These are phyloP conservation scores for Hydnomerulius pinastri DNA, from an alignment of 768 basidiomycete genomes.

Conservation along the genomic window DNA sequence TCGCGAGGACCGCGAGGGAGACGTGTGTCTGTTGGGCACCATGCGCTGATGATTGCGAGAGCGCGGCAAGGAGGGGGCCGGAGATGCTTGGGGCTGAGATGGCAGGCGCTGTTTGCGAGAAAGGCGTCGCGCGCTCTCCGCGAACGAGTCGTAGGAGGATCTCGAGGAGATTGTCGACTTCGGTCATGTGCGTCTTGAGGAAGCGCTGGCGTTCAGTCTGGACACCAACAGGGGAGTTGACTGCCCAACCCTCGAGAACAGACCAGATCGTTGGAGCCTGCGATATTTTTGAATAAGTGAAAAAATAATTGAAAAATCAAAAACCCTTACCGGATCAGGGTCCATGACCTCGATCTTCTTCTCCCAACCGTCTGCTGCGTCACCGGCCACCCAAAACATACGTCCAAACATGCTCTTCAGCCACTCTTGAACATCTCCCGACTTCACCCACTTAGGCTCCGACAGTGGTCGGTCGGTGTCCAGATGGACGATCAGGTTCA, in stretches of 20 bases:
- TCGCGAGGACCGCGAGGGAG: slow-evolving; percentile 87
- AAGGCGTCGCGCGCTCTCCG: slow-evolving; percentile 77
- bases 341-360: slow-evolving; percentile 90
- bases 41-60: slow-evolving; percentile 76
- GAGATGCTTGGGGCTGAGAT: slow-evolving; percentile 64
- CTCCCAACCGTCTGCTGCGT: slow-evolving; percentile 90
- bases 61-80: slow-evolving; percentile 70
- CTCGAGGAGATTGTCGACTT: slow-evolving; percentile 88
- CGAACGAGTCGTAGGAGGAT: slow-evolving; percentile 90
- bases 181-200: slow-evolving; percentile 83
- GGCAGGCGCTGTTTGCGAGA: slow-evolving; percentile 61
- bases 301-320: slow-evolving; percentile 1
- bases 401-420: slow-evolving; percentile 83
- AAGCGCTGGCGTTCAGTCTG: slow-evolving; percentile 83
- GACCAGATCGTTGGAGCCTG: slow-evolving; percentile 93
- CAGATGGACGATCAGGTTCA: slow-evolving; percentile 75
- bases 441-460: slow-evolving; percentile 96
- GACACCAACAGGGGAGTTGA: slow-evolving; percentile 77
- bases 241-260: slow-evolving; percentile 86
- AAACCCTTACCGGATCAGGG: slow-evolving; percentile 84
- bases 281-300: slow-evolving; percentile 3
- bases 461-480: slow-evolving; percentile 88
- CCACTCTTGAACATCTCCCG: slow-evolving; percentile 95
- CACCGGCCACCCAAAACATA: slow-evolving; percentile 84
- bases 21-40: slow-evolving; percentile 92